Conservation (phyloP, 805 yeast species). For the Dipodascus geniculatus region DNA sequence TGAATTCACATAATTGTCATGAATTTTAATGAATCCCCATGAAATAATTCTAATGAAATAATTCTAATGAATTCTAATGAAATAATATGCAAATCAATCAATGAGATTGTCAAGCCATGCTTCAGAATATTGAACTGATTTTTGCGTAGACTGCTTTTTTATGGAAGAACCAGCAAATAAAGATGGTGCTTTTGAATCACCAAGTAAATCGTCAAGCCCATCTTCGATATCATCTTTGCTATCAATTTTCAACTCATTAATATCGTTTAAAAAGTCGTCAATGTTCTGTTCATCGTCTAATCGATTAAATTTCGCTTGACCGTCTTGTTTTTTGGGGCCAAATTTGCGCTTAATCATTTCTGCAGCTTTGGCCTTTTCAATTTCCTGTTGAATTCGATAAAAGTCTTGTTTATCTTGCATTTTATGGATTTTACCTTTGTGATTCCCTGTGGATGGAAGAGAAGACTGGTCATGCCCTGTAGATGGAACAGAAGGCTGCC, state of each 20-base stretch:
- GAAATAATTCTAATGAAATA: no score
- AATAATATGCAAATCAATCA: no score
- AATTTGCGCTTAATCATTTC: conserved; percentile 11
- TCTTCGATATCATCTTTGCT: conserved; percentile 3
- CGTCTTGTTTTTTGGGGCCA: conserved; percentile 5
- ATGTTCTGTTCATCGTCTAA: conserved; percentile 11
- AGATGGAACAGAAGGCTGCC: background rate
- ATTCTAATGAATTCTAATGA: no score
- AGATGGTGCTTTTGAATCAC: background rate
- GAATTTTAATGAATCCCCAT: no score
- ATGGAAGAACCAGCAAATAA: background rate
- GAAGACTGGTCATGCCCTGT: no score
- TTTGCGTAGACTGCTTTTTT: background rate
- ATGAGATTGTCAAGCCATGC: background rate
- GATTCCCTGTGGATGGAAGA: no score
- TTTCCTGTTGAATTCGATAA: conserved; percentile 9
- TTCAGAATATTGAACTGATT: background rate
- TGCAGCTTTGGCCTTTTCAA: conserved; percentile 11
- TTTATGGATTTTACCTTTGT: conserved; percentile 4
- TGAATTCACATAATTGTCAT: no score
- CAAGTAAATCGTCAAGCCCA: background rate
- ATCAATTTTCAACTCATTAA: conserved; percentile 8
- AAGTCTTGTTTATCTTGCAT: conserved; percentile 10
- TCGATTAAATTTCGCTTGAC: background rate
- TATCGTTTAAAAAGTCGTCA: conserved; percentile 15